Evolutionary conservation across 208 protist species (phyloP).

Genomic region (Porcisia deanei): DNA sequence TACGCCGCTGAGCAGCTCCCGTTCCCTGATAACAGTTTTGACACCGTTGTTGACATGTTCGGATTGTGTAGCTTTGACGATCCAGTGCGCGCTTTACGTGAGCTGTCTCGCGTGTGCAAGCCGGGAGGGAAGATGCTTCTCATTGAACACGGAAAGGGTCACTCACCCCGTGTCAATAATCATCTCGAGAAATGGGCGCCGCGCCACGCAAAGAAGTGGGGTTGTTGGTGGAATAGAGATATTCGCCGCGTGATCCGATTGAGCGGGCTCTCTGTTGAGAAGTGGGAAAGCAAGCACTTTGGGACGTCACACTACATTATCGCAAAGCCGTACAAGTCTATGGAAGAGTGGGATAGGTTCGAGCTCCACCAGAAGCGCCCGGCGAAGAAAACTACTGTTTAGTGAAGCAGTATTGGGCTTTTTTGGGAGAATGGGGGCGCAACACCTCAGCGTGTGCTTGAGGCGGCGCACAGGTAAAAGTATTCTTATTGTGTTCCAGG

Average conservation of each 20-base stretch:
- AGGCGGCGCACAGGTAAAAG: not conserved
- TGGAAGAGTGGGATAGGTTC: slow-evolving; percentile 67
- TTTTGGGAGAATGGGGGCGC: not conserved
- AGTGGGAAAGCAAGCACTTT: slow-evolving; percentile 81
- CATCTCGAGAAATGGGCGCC: slow-evolving; percentile 87
- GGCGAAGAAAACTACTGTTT: slow-evolving; percentile 9
- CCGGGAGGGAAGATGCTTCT: slow-evolving; percentile 85
- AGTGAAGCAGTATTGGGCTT: not conserved
- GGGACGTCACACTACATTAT: slow-evolving; percentile 89
- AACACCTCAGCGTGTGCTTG: not conserved
- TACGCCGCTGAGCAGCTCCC: slow-evolving; percentile 83
- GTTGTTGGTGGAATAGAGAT: slow-evolving; percentile 92
- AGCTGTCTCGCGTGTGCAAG: slow-evolving; percentile 92
- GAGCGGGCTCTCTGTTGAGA: slow-evolving; percentile 64
- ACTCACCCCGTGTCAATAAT: slow-evolving; percentile 68
- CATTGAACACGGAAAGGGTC: slow-evolving; percentile 85
- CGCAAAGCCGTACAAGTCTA: slow-evolving; percentile 78
- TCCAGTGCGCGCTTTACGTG: slow-evolving; percentile 81
- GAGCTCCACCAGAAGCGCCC: slow-evolving; percentile 20
- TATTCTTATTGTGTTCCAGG: not conserved
- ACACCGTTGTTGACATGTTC: slow-evolving; percentile 92
- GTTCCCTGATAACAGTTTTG: slow-evolving; percentile 88
- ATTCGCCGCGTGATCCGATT: slow-evolving; percentile 75
- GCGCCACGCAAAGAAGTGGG: slow-evolving; percentile 81
- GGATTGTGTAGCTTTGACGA: slow-evolving; percentile 93